A percentile compares a stretch with the other conserved stretches of the same genome.
Evolutionary conservation across 352 stramenopile species (phyloP).

Genomic region (Phytopythium helicoides): DNA sequence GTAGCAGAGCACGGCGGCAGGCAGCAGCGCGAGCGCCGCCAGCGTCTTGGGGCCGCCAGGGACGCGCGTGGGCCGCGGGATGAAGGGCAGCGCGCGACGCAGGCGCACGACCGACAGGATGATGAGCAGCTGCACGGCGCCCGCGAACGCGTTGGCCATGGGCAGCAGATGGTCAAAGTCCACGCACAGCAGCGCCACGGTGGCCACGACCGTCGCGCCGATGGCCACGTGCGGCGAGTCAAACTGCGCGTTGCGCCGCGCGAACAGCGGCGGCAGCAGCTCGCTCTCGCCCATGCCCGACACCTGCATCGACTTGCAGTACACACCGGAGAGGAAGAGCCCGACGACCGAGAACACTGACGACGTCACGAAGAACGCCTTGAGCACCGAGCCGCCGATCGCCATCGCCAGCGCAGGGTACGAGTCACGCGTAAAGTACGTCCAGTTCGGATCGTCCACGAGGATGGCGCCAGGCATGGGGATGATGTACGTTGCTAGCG

Average conservation of each 20-base stretch:
- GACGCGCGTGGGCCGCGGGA: conserved; percentile 52
- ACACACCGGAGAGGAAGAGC: conserved; percentile 91
- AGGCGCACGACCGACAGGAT: conserved; percentile 88
- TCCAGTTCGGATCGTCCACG: conserved; percentile 58
- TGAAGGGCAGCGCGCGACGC: conserved; percentile 55
- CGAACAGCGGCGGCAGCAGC: conserved; percentile 78
- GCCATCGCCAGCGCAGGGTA: conserved; percentile 84
- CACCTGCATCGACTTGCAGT: conserved; percentile 87
- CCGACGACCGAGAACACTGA: conserved; percentile 83
- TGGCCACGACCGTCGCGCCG: conserved; percentile 29
- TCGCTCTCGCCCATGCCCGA: conserved; percentile 71
- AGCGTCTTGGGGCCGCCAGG: conserved; percentile 25
- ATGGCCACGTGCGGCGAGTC: conserved; percentile 45
- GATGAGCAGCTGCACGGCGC: conserved; percentile 82
- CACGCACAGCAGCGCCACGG: conserved; percentile 29
- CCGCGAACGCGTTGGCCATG: conserved; percentile 90
- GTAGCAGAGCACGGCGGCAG: conserved; percentile 24
- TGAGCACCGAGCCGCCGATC: conserved; percentile 80
- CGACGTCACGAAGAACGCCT: conserved; percentile 75
- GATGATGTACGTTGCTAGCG: conserved; percentile 24
- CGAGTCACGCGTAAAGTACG: conserved; percentile 86
- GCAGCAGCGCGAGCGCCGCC: conserved; percentile 16
- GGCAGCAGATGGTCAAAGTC: conserved; percentile 69
- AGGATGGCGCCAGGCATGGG: conserved; percentile 85
- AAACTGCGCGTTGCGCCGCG: conserved; percentile 38